Evolutionary conservation across 2,329 filamentous ascomycete species (phyloP).

Genomic region (Lachnellula suecica): DNA sequence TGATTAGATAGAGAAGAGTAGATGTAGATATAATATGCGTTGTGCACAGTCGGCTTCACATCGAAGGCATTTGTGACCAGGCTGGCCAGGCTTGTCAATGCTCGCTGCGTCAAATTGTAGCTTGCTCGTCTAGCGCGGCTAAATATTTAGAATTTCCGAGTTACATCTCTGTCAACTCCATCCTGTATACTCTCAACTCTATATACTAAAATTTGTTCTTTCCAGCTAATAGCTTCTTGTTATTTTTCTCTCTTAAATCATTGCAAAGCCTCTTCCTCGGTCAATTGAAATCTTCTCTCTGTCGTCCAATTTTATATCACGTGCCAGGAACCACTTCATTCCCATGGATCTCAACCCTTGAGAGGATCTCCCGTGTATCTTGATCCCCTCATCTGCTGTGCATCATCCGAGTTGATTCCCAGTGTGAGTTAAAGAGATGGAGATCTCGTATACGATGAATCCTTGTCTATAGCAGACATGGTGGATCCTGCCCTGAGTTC

Average conservation of each 20-base stretch:
- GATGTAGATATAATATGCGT: neutral
- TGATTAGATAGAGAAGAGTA: neutral
- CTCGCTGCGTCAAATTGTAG: neutral
- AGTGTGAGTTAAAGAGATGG: neutral
- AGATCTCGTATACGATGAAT: no score
- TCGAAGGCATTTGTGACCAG: neutral
- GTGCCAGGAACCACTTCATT: neutral
- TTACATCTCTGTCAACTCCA: no score
- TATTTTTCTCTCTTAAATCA: neutral
- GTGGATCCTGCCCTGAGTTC: conserved; percentile 3
- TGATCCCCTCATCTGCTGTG: neutral
- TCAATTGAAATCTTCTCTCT: neutral
- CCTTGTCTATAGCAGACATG: neutral
- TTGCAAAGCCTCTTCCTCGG: no score
- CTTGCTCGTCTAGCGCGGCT: neutral
- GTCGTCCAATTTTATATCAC: neutral
- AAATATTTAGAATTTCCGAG: neutral
- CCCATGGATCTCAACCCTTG: conserved; percentile 1
- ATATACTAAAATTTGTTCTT: no score
- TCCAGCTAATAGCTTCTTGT: neutral
- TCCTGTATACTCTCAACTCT: neutral
- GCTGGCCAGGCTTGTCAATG: neutral
- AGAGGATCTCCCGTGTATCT: conserved; percentile 4
- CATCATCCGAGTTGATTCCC: neutral
- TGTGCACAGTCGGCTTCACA: neutral